Evolutionary conservation across 2,329 filamentous ascomycete species (phyloP).

Genomic region (Cytospora paraplurivora): DNA sequence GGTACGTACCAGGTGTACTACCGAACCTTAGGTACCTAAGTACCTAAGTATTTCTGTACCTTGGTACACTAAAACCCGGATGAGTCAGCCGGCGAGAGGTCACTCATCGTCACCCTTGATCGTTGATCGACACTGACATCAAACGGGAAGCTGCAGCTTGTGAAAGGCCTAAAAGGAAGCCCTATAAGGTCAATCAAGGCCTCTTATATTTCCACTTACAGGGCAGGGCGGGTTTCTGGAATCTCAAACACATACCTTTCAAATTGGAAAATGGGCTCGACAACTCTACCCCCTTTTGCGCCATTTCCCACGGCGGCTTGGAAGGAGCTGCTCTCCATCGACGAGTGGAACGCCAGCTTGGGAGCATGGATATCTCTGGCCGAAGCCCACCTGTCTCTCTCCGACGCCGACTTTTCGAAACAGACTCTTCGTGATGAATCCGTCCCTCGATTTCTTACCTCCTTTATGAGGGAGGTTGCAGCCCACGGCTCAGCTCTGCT

Average conservation of each 20-base stretch:
- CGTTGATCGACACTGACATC: slow-evolving; percentile 8
- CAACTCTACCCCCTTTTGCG: slow-evolving; percentile 69
- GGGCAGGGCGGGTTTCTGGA: too few relatives aligned
- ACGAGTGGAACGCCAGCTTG: slow-evolving; percentile 78
- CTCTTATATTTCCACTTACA: too few relatives aligned
- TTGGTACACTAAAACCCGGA: neutral
- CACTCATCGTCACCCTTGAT: neutral
- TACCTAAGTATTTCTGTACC: too few relatives aligned
- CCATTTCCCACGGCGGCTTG: slow-evolving; percentile 72
- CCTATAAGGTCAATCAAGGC: neutral
- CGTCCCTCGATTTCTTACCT: slow-evolving; percentile 63
- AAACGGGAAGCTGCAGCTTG: neutral
- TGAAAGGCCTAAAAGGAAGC: neutral
- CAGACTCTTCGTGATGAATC: slow-evolving; percentile 59
- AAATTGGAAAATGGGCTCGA: slow-evolving; percentile 38
- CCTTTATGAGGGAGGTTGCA: slow-evolving; percentile 63
- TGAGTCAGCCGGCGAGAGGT: slow-evolving; percentile 28
- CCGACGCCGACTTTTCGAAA: slow-evolving; percentile 56
- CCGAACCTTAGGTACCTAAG: neutral
- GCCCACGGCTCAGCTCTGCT: slow-evolving; percentile 40
- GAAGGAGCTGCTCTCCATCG: slow-evolving; percentile 64
- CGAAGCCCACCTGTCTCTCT: slow-evolving; percentile 63
- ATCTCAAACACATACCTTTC: too few relatives aligned
- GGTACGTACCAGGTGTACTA: neutral
- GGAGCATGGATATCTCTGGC: slow-evolving; percentile 74